These are phyloP conservation scores for Hevea brasiliensis DNA, from an alignment of 345 rosid genomes.

Conservation along the genomic window DNA sequence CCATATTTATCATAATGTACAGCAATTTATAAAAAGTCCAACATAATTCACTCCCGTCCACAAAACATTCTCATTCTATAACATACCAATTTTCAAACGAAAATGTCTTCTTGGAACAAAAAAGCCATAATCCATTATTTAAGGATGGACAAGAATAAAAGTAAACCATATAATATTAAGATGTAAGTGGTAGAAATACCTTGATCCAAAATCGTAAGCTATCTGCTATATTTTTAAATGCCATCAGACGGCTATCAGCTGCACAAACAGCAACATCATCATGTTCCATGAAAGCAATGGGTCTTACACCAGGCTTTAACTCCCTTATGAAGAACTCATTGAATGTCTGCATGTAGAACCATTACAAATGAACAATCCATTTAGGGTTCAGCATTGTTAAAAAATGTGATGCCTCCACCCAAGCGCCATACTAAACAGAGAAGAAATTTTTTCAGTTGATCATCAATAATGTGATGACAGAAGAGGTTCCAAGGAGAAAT, in stretches of 20 bases:
- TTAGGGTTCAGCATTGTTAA: neutral
- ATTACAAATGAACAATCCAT: neutral
- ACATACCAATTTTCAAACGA: neutral
- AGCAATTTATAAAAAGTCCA: too few relatives aligned
- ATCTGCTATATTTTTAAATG: slow-evolving; percentile 66
- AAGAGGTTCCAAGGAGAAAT: neutral
- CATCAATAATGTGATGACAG: neutral
- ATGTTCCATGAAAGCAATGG: slow-evolving; percentile 50
- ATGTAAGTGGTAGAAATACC: slow-evolving; percentile 37
- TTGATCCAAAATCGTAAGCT: slow-evolving; percentile 84
- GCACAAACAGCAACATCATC: slow-evolving; percentile 72
- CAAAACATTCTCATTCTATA: neutral
- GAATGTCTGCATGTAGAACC: slow-evolving; percentile 58
- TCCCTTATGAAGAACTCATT: slow-evolving; percentile 91
- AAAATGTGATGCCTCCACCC: neutral
- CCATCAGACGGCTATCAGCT: slow-evolving; percentile 88
- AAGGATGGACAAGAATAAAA: neutral
- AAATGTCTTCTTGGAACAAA: too few relatives aligned
- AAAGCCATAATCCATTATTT: neutral
- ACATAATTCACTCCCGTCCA: neutral
- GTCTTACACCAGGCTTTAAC: slow-evolving; percentile 77
- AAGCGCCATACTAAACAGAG: neutral
- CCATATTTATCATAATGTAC: neutral
- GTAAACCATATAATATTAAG: neutral
- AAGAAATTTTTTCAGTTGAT: neutral